Base-by-base conservation (phyloP, 148 eudicot species). In the Rhododendron simsii region DNA sequence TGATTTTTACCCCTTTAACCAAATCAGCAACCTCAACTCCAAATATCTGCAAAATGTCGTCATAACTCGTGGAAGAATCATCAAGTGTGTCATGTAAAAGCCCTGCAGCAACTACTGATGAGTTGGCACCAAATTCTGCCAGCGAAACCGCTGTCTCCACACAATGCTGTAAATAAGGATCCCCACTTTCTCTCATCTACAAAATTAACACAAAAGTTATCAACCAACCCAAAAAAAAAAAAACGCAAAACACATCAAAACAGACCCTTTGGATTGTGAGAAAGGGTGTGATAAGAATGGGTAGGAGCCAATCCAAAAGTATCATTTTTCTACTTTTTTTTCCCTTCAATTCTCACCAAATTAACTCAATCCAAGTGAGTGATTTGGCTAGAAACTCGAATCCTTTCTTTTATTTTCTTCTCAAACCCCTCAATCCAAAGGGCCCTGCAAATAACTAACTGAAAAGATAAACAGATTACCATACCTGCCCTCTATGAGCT, bases 401-500 rank as follows among this genome's bases (percentile, higher is more conserved):
- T 21, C 26, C n/a, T 1, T 21, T 6, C n/a, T 6, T 59, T 59
- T 20, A 2, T 59, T 59, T 59, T 21, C 65, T 21, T 21, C 5
- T 59, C 61, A 59, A 59, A 21, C 9, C 65, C 65, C 65, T 20
- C 9, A 59, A 59, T 59, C 65, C 65, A 59, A 57, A 57, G 21
- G 23, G 63, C 2, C 63, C 7, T 18, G 57, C 57, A 53, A 59
- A 83, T 37, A 12, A 21, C 55, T 37, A 53, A 35, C 16, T 1
- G 5, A 65, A 39, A 78, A 18, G 57, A 16, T 2, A 30, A 48
- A 33, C 16, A 7, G n/a, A 63, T 16, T 74, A 53, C 3, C 37
- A 33, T 91, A 95, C 98, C 99, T 97, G 99, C 15, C 99, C 99
- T 87, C 95, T 91, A 57, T 97, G 99, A 84, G 99, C 99, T 85